Evolutionary conservation across 2,329 filamentous ascomycete species (phyloP).

Genomic region (Aspergillus sp.): DNA sequence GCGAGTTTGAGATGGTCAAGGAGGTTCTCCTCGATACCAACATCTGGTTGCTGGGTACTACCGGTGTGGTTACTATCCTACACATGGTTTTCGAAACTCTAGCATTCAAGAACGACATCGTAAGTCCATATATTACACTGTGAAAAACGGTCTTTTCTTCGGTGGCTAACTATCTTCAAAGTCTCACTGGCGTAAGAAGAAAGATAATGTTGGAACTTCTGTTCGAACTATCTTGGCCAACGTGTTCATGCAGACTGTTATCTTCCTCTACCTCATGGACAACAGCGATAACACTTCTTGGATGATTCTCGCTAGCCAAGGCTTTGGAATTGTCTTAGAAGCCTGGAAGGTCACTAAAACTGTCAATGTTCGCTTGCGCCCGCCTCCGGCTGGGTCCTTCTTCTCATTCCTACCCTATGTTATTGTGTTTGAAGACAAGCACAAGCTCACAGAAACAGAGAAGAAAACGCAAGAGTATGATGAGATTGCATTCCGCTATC

Average conservation of each 20-base stretch:
- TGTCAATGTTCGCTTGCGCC: slow-evolving; percentile 80
- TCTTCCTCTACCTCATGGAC: slow-evolving; percentile 95
- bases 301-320: slow-evolving; percentile 97
- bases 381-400: slow-evolving; percentile 64
- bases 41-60: slow-evolving; percentile 82
- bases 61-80: slow-evolving; percentile 77
- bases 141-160: not conserved
- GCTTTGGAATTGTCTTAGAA: slow-evolving; percentile 74
- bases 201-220: slow-evolving; percentile 96
- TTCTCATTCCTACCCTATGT: slow-evolving; percentile 77
- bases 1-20: slow-evolving; percentile 96
- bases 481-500: slow-evolving; percentile 94
- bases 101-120: slow-evolving; percentile 95
- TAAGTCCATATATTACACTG: slow-evolving; percentile 27
- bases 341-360: slow-evolving; percentile 97
- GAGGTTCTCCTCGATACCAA: slow-evolving; percentile 93
- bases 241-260: slow-evolving; percentile 94
- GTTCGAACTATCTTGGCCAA: slow-evolving; percentile 95
- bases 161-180: slow-evolving; percentile 22
- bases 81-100: slow-evolving; percentile 96
- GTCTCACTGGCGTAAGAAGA: slow-evolving; percentile 98
- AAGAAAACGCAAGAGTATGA: slow-evolving; percentile 99
- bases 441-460: slow-evolving; percentile 91
- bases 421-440: slow-evolving; percentile 91
- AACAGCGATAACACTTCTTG: slow-evolving; percentile 97